Conservation (phyloP, 768 basidiomycete genomes). For the Lentinula sp. region DNA sequence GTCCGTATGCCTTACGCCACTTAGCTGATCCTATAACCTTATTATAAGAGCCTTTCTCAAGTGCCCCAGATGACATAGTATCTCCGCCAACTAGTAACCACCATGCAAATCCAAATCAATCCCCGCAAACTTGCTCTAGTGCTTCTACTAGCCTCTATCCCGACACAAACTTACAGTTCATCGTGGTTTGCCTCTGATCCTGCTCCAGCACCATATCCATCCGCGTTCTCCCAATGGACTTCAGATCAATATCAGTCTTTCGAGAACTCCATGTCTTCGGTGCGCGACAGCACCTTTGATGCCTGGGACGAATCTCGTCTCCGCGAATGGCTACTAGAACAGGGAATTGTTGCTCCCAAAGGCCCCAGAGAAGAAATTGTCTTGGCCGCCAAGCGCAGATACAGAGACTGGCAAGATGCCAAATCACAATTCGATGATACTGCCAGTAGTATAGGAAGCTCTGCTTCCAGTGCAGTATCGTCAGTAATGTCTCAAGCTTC, state of each 20-base stretch:
- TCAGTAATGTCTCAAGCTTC: not conserved
- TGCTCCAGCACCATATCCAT: not conserved
- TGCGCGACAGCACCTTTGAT: conserved; percentile 63
- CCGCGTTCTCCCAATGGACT: conserved; percentile 39
- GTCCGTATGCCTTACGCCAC: not conserved
- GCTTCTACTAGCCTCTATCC: not conserved
- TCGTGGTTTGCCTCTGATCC: not conserved
- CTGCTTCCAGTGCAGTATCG: conserved; percentile 20
- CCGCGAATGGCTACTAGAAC: conserved; percentile 78
- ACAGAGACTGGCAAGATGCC: conserved; percentile 52
- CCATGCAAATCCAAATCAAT: not conserved
- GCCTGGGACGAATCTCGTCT: conserved; percentile 81
- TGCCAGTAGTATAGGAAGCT: conserved; percentile 42
- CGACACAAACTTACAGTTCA: not conserved
- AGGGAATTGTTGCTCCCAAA: conserved; percentile 80
- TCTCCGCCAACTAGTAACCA: not conserved
- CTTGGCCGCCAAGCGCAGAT: conserved; percentile 68
- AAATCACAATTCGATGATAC: conserved; percentile 48
- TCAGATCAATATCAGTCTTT: conserved; percentile 58
- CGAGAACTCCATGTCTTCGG: conserved; percentile 52
- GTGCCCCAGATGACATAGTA: not conserved
- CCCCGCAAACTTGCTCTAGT: not conserved
- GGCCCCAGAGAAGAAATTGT: conserved; percentile 77
- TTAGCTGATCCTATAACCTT: no score
- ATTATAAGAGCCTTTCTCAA: not conserved